Conservation (phyloP, 306 rosid genomes). For the Glycine soja region DNA sequence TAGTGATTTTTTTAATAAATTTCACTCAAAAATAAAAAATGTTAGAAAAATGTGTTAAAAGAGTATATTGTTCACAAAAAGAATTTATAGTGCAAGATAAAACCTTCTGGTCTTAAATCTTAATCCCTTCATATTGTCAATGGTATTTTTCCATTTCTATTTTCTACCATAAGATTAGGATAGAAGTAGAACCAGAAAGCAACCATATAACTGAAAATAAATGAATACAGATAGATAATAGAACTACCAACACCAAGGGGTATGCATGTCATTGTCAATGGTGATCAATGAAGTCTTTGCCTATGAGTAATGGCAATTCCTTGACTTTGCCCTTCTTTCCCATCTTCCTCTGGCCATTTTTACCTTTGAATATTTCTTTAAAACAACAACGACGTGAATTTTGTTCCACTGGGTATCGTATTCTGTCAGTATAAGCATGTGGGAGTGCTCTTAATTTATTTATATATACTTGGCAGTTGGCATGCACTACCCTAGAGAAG, state of each 20-base stretch:
- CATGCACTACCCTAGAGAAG: slow-evolving; percentile 48
- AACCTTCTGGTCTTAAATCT: not conserved
- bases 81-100: slow-evolving; percentile 3
- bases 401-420: slow-evolving; percentile 47
- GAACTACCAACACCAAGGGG: slow-evolving; percentile 10
- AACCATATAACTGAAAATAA: not conserved
- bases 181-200: slow-evolving; percentile 2
- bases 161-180: not conserved
- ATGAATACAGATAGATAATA: not conserved
- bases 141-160: slow-evolving; percentile 31
- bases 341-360: slow-evolving; percentile 12
- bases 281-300: not conserved
- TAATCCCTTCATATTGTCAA: not conserved
- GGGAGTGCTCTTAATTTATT: slow-evolving; percentile 34
- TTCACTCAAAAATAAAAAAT: too few relatives aligned
- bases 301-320: slow-evolving; percentile 5
- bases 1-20: too few relatives aligned
- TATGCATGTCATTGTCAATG: slow-evolving; percentile 30
- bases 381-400: slow-evolving; percentile 38
- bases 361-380: slow-evolving; percentile 38
- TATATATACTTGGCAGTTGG: slow-evolving; percentile 43
- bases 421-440: slow-evolving; percentile 55
- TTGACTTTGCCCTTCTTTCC: slow-evolving; percentile 38
- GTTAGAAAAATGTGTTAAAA: too few relatives aligned
- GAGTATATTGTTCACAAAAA: not conserved